Evolutionary conservation across 192 early-diverging fungal genomes (phyloP).

Genomic region (Coemansia sp.): DNA sequence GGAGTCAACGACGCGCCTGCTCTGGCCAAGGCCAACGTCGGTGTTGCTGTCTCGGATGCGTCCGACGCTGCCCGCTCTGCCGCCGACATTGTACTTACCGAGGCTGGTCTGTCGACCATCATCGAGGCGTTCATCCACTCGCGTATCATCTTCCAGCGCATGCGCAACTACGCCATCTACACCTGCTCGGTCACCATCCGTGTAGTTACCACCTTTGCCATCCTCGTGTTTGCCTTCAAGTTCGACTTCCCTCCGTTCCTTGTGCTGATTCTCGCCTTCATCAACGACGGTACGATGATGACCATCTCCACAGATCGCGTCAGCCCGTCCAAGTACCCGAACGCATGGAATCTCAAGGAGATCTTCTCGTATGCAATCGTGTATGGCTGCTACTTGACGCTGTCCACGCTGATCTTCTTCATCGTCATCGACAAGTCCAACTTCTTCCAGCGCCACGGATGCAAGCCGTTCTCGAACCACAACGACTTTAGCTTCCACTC

Average conservation of each 20-base stretch:
- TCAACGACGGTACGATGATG: slow-evolving; percentile 93
- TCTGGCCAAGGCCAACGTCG: slow-evolving; percentile 71
- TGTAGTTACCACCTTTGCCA: slow-evolving; percentile 71
- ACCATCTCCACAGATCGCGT: slow-evolving; percentile 90
- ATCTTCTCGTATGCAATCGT: slow-evolving; percentile 86
- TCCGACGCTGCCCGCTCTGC: slow-evolving; percentile 79
- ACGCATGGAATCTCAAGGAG: slow-evolving; percentile 89
- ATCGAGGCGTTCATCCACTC: slow-evolving; percentile 91
- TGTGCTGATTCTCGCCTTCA: slow-evolving; percentile 85
- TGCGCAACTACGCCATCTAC: slow-evolving; percentile 91
- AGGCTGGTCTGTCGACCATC: slow-evolving; percentile 81
- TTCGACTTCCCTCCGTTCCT: slow-evolving; percentile 85
- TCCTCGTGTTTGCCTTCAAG: slow-evolving; percentile 76
- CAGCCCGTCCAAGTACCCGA: slow-evolving; percentile 75
- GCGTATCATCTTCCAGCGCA: slow-evolving; percentile 95
- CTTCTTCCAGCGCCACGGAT: slow-evolving; percentile 71
- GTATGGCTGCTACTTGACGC: slow-evolving; percentile 80
- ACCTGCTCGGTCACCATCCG: slow-evolving; percentile 88
- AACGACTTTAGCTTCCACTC: slow-evolving; percentile 73
- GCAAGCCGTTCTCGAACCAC: slow-evolving; percentile 51
- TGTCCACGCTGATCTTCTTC: slow-evolving; percentile 78
- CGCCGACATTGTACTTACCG: slow-evolving; percentile 77
- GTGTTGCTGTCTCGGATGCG: slow-evolving; percentile 75
- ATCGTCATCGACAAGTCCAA: slow-evolving; percentile 63
- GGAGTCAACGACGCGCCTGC: slow-evolving; percentile 77